A percentile compares a stretch with the other conserved stretches of the same genome.
Conservation (phyloP, 352 stramenopile species). For the Globisporangium irregulare region DNA sequence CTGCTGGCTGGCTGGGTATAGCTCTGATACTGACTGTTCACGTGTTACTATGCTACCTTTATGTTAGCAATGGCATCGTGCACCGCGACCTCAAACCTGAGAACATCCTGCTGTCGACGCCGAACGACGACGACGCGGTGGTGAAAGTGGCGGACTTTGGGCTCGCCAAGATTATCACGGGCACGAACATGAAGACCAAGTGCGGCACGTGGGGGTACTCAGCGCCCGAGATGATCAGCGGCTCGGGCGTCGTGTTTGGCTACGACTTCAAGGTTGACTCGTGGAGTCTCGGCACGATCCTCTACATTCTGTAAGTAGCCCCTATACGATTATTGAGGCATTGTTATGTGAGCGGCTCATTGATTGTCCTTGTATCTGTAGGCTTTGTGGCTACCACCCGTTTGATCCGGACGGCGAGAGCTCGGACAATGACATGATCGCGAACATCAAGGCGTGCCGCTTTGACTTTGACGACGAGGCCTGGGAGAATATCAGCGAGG, state of each 20-base stretch:
- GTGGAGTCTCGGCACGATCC: slow-evolving; percentile 83
- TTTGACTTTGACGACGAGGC: slow-evolving; percentile 75
- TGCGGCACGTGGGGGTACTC: slow-evolving; percentile 82
- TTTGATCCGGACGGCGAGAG: slow-evolving; percentile 75
- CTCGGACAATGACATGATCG: slow-evolving; percentile 83
- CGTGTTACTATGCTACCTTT: neutral
- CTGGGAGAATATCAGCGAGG: slow-evolving; percentile 60
- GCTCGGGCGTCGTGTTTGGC: slow-evolving; percentile 58
- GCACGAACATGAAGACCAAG: slow-evolving; percentile 73
- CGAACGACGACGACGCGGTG: slow-evolving; percentile 52
- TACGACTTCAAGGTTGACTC: slow-evolving; percentile 87
- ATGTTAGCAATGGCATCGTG: slow-evolving; percentile 64
- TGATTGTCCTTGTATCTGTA: slow-evolving; percentile 12
- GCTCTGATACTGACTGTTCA: neutral
- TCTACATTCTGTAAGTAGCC: slow-evolving; percentile 75
- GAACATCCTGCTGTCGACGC: slow-evolving; percentile 77
- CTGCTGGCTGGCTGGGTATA: neutral
- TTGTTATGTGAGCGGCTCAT: neutral
- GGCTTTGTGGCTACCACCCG: slow-evolving; percentile 77
- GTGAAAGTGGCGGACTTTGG: slow-evolving; percentile 85
- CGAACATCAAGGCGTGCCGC: slow-evolving; percentile 66
- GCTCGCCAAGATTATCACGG: slow-evolving; percentile 76
- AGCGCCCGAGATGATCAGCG: slow-evolving; percentile 83
- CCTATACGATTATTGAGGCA: slow-evolving; percentile 8
- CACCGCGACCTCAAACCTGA: slow-evolving; percentile 84